A percentile compares a stretch with the other conserved stretches of the same genome.
These are phyloP conservation scores for Protomyces pachydermus DNA, from an alignment of 1,139 yeast genomes.

Conservation along the genomic window DNA sequence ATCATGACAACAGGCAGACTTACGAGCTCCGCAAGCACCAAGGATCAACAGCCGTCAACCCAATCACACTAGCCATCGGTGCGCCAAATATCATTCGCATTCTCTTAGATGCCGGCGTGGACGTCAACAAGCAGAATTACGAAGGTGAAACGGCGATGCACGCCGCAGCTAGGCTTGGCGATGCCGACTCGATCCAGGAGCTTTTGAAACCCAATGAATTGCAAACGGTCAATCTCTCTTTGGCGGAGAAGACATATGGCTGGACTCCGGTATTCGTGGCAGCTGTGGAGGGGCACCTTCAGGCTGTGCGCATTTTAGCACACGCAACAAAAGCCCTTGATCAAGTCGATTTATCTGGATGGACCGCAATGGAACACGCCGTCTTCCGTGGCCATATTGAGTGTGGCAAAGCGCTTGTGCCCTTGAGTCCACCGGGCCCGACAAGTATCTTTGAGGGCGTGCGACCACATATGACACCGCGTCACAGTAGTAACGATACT, in stretches of 20 bases:
- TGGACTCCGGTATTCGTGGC: conserved; percentile 95
- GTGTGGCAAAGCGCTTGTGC: conserved; percentile 54
- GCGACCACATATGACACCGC: not conserved
- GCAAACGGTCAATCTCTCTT: conserved; percentile 65
- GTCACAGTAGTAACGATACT: conserved; percentile 7
- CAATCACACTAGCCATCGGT: conserved; percentile 37
- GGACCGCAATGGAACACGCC: conserved; percentile 98
- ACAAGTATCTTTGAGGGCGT: conserved; percentile 12
- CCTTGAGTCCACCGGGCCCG: conserved; percentile 40
- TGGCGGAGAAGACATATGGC: conserved; percentile 73
- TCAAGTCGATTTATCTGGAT: conserved; percentile 75
- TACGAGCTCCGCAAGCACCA: conserved; percentile 40
- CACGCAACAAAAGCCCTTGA: conserved; percentile 52
- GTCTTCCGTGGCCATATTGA: conserved; percentile 79
- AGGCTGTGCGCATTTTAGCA: conserved; percentile 55
- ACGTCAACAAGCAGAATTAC: conserved; percentile 58
- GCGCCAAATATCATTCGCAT: conserved; percentile 54
- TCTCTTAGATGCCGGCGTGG: conserved; percentile 56
- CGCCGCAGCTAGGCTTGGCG: conserved; percentile 66
- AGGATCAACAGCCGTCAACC: conserved; percentile 1
- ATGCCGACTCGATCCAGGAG: conserved; percentile 51
- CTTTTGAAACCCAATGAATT: conserved; percentile 44
- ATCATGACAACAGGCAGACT: conserved; percentile 41
- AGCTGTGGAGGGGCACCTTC: conserved; percentile 73
- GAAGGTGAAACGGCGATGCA: conserved; percentile 79